These are phyloP conservation scores for Cercospora janseana DNA, from an alignment of 2,329 filamentous ascomycete species.

Conservation along the genomic window DNA sequence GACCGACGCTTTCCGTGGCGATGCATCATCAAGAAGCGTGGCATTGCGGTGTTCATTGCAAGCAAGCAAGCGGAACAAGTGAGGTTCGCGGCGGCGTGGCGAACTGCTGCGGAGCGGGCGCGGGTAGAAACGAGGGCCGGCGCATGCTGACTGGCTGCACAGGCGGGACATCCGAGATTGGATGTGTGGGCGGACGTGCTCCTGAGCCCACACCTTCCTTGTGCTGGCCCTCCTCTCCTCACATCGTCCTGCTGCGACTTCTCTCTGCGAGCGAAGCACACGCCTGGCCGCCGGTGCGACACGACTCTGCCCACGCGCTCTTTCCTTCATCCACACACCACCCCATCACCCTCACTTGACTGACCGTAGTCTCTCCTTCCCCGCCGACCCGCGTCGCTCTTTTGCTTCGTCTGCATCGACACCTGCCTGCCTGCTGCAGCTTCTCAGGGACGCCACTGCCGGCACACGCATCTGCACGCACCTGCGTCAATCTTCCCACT, in stretches of 20 bases:
- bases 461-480: constrained; percentile 7
- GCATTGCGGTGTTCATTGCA: too few species aligned
- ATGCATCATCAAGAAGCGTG: too few species aligned
- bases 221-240: not conserved
- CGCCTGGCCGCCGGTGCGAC: not conserved
- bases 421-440: constrained; percentile 4
- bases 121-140: too few species aligned
- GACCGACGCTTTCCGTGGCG: too few species aligned
- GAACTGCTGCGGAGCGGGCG: too few species aligned
- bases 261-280: constrained; percentile 2
- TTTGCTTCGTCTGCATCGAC: not conserved
- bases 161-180: constrained; percentile 8
- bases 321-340: too few species aligned
- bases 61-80: too few species aligned
- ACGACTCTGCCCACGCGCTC: too few species aligned
- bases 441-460: constrained; percentile 9
- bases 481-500: not conserved
- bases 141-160: too few species aligned
- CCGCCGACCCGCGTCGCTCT: constrained; percentile 8
- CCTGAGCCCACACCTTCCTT: constrained; percentile 4
- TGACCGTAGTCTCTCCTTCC: constrained; percentile 18
- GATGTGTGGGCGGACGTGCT: not conserved
- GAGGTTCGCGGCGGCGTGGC: too few species aligned
- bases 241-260: not conserved
- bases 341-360: constrained; percentile 4